These are phyloP conservation scores for Panaeolus papilionaceus DNA, from an alignment of 768 basidiomycete species.

Conservation along the genomic window DNA sequence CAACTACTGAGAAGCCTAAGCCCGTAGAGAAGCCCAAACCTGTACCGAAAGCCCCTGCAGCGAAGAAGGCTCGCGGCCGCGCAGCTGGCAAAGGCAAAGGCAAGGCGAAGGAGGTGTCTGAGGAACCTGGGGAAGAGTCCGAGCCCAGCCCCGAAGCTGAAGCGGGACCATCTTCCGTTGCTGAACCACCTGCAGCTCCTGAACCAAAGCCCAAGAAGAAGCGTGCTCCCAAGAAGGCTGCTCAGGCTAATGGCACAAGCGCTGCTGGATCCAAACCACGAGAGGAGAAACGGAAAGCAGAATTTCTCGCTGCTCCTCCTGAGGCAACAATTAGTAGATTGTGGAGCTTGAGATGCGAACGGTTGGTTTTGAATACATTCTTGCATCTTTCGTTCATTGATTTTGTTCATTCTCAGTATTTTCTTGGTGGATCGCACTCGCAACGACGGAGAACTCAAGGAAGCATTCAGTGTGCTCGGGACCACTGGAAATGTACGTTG, in stretches of 20 bases:
- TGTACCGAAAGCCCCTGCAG: neutral
- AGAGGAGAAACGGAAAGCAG: conserved; percentile 53
- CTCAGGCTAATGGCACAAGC: neutral
- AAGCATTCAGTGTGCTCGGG: conserved; percentile 75
- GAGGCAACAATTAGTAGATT: conserved; percentile 52
- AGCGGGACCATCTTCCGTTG: conserved; percentile 7
- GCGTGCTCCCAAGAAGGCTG: conserved; percentile 22
- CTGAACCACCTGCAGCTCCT: conserved; percentile 18
- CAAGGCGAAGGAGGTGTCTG: neutral
- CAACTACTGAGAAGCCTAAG: neutral
- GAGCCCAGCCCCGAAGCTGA: conserved; percentile 3
- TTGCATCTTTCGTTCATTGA: neutral
- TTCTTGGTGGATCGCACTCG: conserved; percentile 78
- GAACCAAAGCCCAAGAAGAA: conserved; percentile 22
- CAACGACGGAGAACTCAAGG: conserved; percentile 52
- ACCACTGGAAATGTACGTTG: conserved; percentile 75
- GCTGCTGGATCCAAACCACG: conserved; percentile 3
- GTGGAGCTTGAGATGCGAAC: conserved; percentile 59
- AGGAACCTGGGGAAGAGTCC: neutral
- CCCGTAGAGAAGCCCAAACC: neutral
- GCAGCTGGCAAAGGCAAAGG: neutral
- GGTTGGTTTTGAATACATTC: conserved; percentile 36
- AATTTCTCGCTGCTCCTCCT: conserved; percentile 53
- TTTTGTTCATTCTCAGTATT: conserved; percentile 47
- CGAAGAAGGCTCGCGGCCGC: neutral